These are phyloP conservation scores for Trichocladium antarcticum DNA, from an alignment of 495 filamentous ascomycete genomes.

Conservation along the genomic window DNA sequence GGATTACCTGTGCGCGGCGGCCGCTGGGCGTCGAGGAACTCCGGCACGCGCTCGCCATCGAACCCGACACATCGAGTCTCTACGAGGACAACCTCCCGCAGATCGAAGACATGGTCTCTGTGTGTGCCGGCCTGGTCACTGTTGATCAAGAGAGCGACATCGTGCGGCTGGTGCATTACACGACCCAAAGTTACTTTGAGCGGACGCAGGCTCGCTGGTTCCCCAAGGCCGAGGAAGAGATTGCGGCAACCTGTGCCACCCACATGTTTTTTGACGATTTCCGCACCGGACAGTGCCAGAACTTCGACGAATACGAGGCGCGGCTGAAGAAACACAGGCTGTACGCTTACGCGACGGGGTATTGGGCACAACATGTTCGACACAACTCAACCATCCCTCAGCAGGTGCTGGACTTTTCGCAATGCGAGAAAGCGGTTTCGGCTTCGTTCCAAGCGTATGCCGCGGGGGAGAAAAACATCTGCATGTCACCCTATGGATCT, in stretches of 20 bases:
- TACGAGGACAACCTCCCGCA: constrained; percentile 31
- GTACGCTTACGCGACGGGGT: constrained; percentile 31
- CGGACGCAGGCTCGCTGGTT: constrained; percentile 26
- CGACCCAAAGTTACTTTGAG: constrained; percentile 44
- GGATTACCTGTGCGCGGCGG: constrained; percentile 36
- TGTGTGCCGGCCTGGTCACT: constrained; percentile 45
- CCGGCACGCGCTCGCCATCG: constrained; percentile 37
- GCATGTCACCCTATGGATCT: no score
- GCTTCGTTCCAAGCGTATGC: no score
- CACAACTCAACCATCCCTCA: not conserved
- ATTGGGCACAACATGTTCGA: constrained; percentile 39
- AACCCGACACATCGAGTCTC: constrained; percentile 20
- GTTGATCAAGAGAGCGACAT: constrained; percentile 38
- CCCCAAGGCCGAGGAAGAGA: constrained; percentile 24
- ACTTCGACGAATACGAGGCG: constrained; percentile 17
- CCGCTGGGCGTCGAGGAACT: constrained; percentile 36
- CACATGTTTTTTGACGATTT: constrained; percentile 37
- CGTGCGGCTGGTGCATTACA: constrained; percentile 46
- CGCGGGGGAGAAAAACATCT: no score
- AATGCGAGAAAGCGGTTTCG: not conserved
- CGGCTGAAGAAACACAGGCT: constrained; percentile 26
- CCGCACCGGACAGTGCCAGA: constrained; percentile 18
- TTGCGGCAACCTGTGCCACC: constrained; percentile 33
- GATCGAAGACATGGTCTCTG: constrained; percentile 32
- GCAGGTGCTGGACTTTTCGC: no score